A percentile compares a stretch with the other conserved stretches of the same genome.
Evolutionary conservation across 1,284 basidiomycete species (phyloP).

Genomic region (Rhodotorula sp.): DNA sequence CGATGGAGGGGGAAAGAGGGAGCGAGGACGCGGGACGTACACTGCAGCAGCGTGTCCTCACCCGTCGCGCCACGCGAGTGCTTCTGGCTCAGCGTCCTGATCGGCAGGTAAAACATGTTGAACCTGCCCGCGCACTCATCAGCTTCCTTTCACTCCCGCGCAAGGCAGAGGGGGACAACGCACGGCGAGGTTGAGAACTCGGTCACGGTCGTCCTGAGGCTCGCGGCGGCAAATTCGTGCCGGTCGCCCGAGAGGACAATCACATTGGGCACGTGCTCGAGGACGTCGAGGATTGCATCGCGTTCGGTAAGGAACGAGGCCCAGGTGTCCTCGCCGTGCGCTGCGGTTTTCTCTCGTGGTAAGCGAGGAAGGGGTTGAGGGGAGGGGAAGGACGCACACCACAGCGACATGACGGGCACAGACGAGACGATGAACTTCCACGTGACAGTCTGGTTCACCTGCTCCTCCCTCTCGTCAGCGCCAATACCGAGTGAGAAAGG

Average conservation of each 20-base stretch:
- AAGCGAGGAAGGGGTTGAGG: neutral
- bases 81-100: constrained; percentile 51
- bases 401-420: constrained; percentile 75
- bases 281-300: constrained; percentile 59
- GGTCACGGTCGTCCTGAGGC: constrained; percentile 58
- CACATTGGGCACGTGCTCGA: constrained; percentile 69
- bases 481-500: neutral
- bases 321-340: constrained; percentile 59
- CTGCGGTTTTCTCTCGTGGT: neutral
- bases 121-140: constrained; percentile 6
- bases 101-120: constrained; percentile 45
- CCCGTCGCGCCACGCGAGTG: constrained; percentile 55
- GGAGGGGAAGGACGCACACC: constrained; percentile 55
- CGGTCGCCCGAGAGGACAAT: constrained; percentile 58
- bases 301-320: constrained; percentile 69
- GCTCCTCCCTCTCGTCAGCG: neutral
- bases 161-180: constrained; percentile 41
- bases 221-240: constrained; percentile 71
- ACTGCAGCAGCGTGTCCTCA: constrained; percentile 67
- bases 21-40: constrained; percentile 22
- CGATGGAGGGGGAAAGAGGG: neutral
- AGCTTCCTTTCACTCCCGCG: constrained; percentile 43
- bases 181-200: constrained; percentile 66
- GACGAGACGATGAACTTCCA: constrained; percentile 80
- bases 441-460: constrained; percentile 71